These are phyloP conservation scores for Rauvolfia tetraphylla DNA, from an alignment of 257 asterid species.

Conservation along the genomic window DNA sequence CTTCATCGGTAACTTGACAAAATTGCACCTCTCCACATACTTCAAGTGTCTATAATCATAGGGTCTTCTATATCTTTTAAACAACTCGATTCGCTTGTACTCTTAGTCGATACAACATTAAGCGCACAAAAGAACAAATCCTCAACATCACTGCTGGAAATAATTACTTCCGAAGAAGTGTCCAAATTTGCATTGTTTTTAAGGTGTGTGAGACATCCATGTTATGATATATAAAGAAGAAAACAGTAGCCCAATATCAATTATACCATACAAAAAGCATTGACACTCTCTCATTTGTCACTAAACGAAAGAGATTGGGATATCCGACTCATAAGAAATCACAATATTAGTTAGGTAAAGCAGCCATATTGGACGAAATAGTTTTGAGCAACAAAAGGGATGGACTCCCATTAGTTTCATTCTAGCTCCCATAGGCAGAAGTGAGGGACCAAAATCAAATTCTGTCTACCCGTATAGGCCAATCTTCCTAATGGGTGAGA, in stretches of 20 bases:
- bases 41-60: too few relatives aligned
- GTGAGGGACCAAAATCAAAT: neutral
- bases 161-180: too few relatives aligned
- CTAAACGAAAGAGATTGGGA: neutral
- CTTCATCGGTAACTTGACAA: too few relatives aligned
- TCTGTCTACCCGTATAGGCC: neutral
- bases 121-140: too few relatives aligned
- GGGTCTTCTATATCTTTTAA: too few relatives aligned
- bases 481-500: neutral
- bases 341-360: conserved; percentile 48
- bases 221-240: neutral
- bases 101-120: too few relatives aligned
- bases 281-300: neutral
- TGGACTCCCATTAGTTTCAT: neutral
- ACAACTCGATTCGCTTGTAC: too few relatives aligned
- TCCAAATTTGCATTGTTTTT: too few relatives aligned
- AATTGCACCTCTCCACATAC: too few relatives aligned
- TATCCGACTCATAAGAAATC: conserved; percentile 21
- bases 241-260: neutral
- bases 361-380: conserved; percentile 41
- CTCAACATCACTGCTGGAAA: too few relatives aligned
- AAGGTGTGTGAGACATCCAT: too few relatives aligned
- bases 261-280: neutral
- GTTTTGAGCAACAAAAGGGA: conserved; percentile 18
- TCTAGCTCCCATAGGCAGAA: neutral